phyloP scores from a whole-genome alignment of 306 rosid species.

The Hippophae tibetana region DNA sequence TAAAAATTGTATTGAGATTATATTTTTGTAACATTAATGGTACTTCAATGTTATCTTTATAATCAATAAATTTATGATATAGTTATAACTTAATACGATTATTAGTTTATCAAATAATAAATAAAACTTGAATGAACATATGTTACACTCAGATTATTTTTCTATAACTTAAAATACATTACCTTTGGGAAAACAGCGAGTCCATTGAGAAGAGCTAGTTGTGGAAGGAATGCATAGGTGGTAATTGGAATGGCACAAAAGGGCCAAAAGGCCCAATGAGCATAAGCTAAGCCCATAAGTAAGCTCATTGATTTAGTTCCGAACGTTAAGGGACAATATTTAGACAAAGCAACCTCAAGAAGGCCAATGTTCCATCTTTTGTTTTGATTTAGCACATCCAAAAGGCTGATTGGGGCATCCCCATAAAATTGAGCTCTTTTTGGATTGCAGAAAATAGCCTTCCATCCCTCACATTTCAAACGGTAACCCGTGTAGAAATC shows the following conservation, averaged over 20 bases:
- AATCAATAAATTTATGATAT: no score
- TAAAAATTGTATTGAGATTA: no score
- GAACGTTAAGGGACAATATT: conserved; percentile 17
- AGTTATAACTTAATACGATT: no score
- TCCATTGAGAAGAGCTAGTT: conserved; percentile 28
- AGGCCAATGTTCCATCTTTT: conserved; percentile 30
- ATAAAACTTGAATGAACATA: no score
- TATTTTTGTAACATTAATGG: no score
- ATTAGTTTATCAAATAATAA: no score
- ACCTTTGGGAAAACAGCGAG: conserved; percentile 32
- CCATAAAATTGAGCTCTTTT: conserved; percentile 27
- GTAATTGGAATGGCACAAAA: conserved; percentile 22
- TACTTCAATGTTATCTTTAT: no score
- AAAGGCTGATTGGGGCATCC: conserved; percentile 28
- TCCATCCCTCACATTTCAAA: conserved; percentile 34
- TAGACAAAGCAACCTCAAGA: conserved; percentile 22
- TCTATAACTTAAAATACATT: not conserved
- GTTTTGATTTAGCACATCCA: conserved; percentile 24
- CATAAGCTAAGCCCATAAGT: conserved; percentile 26
- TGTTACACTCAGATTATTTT: no score
- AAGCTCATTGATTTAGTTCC: conserved; percentile 17
- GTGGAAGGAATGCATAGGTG: conserved; percentile 32
- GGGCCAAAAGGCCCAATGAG: conserved; percentile 19
- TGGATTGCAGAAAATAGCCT: conserved; percentile 27
- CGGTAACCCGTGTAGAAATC: conserved; percentile 21